Base-by-base conservation (phyloP, 116 monocot genomes). In the Zostera marina region DNA sequence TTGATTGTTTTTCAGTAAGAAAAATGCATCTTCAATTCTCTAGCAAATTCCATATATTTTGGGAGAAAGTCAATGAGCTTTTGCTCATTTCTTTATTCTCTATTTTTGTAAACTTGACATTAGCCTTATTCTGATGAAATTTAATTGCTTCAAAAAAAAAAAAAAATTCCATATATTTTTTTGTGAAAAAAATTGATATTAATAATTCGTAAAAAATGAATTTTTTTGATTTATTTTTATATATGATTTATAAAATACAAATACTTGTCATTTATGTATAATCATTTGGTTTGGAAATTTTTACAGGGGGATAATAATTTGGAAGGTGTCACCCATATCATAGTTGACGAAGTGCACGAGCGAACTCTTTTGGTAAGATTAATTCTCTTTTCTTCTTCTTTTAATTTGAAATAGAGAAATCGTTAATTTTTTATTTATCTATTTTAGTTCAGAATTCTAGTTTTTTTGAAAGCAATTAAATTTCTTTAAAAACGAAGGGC, bases 331-430 rank as follows among this genome's bases (percentile, higher is more conserved):
- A 84, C 85, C 14, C 89, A 96, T 73, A 89, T 96, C 40, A 75
- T 96, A 68, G 82, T 96, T 58, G 96, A 96, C 76, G 96, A 96
- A 89, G 96, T 96, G 62, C 96, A 96, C 69, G 96, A 96, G 52
- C 77, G 96, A 53, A 78, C 96, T 53, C 79, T 96, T 72, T 71
- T 96, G 82, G 96, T 96, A 64, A 71, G 58, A 5, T 32, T 0
- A 32, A 14, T 12, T 55, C 17, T 48, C 17, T 15, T 48, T 7
- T 48, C 46, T 46, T 46, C 11, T 48, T 1, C 17, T n/a, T 48
- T 7, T 11, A 48, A 15, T 48, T 15, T 48, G 47, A 48, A 48
- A 15, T 17, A 17, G 16, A 15, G 7, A 48, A 1, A 8, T 57
- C 0, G 32, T 57, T 26, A 40, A 57, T 57, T 12, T 57, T 4